Conservation (phyloP, 305 asterid genomes). For the Striga hermonthica region DNA sequence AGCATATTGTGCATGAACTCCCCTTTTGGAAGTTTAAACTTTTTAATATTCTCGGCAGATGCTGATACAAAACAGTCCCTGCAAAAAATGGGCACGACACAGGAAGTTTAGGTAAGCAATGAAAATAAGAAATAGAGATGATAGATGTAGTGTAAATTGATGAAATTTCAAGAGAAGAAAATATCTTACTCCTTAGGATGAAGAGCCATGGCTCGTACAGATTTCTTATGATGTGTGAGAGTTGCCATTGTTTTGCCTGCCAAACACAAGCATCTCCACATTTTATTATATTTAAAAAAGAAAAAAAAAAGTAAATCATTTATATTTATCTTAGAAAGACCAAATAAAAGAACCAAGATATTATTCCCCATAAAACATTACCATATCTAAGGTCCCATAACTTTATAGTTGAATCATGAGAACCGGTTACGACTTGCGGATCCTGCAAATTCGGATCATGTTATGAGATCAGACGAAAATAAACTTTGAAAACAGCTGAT, state of each 20-base stretch:
- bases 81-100: conserved; percentile 42
- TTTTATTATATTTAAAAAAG: conserved; percentile 18
- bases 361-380: conserved; percentile 29
- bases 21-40: conserved; percentile 90
- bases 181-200: conserved; percentile 80
- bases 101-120: conserved; percentile 20
- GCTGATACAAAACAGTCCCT: conserved; percentile 94
- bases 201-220: conserved; percentile 92
- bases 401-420: conserved; percentile 95
- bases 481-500: conserved; percentile 23
- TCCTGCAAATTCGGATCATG: conserved; percentile 54
- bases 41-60: conserved; percentile 93
- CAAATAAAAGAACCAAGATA: conserved; percentile 7
- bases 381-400: conserved; percentile 98
- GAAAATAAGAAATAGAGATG: not conserved
- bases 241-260: conserved; percentile 90
- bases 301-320: conserved; percentile 7
- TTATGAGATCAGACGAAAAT: conserved; percentile 27
- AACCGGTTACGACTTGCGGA: conserved; percentile 97
- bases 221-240: conserved; percentile 94
- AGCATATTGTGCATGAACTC: conserved; percentile 98
- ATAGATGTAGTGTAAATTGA: conserved; percentile 12
- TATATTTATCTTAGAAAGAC: not conserved
- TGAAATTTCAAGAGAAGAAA: conserved; percentile 8
- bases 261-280: conserved; percentile 30